phyloP scores from a whole-genome alignment of 768 basidiomycete genomes.

The Collybia nuda region DNA sequence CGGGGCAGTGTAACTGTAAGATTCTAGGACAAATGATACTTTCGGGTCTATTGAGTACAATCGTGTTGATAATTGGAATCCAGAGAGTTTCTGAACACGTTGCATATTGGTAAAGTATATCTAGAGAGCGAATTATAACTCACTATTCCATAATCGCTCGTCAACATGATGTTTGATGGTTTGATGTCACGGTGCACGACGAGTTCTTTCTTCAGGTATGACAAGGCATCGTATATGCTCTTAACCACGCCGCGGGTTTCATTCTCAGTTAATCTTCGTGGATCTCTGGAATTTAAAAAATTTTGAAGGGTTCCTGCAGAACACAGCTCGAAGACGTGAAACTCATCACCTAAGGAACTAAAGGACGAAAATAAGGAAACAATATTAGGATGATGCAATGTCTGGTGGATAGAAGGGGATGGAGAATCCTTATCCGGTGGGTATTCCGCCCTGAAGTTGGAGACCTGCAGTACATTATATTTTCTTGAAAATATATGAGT shows the following conservation, averaged over 20 bases:
- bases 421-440: conserved; percentile 10
- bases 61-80: conserved; percentile 36
- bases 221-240: conserved; percentile 39
- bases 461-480: background rate
- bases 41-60: conserved; percentile 21
- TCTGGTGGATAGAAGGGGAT: conserved; percentile 28
- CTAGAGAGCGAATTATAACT: conserved; percentile 12
- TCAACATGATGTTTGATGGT: conserved; percentile 37
- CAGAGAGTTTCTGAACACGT: conserved; percentile 40
- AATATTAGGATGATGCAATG: conserved; percentile 49
- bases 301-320: conserved; percentile 33
- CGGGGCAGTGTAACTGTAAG: conserved; percentile 39
- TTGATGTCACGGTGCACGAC: conserved; percentile 46
- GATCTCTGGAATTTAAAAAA: conserved; percentile 23
- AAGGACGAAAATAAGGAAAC: conserved; percentile 45
- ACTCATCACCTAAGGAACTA: conserved; percentile 24
- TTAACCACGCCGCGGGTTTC: conserved; percentile 37
- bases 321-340: conserved; percentile 48
- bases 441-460: conserved; percentile 8
- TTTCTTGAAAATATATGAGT: background rate
- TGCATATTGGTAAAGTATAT: background rate
- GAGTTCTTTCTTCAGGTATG: conserved; percentile 39
- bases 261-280: conserved; percentile 25
- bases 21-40: conserved; percentile 14
- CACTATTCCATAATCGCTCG: conserved; percentile 38